phyloP scores from a whole-genome alignment of 306 rosid species.

The Comarum palustre region DNA sequence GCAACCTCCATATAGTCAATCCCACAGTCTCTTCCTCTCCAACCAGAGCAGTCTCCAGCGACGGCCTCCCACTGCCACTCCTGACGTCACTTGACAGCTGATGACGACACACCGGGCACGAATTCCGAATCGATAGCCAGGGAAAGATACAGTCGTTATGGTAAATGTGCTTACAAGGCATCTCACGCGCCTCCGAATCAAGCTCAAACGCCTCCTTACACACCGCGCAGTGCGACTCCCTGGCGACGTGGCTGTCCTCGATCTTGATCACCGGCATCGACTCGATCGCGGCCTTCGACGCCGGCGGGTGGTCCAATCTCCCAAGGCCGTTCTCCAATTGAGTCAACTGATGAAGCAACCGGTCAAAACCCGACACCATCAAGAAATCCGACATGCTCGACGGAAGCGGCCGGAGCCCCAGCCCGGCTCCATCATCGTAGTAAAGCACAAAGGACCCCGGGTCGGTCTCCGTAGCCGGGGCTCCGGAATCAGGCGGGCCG shows the following conservation, averaged over 20 bases:
- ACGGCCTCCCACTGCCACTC: slow-evolving; percentile 37
- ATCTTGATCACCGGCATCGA: slow-evolving; percentile 62
- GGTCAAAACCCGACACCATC: slow-evolving; percentile 70
- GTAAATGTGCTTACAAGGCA: slow-evolving; percentile 75
- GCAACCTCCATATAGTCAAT: slow-evolving; percentile 70
- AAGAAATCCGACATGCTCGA: slow-evolving; percentile 50
- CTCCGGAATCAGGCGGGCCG: slow-evolving; percentile 35
- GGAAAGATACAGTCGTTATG: slow-evolving; percentile 65
- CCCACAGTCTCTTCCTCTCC: slow-evolving; percentile 53
- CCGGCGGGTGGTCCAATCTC: slow-evolving; percentile 52
- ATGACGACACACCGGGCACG: slow-evolving; percentile 71
- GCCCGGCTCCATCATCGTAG: slow-evolving; percentile 58
- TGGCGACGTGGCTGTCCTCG: slow-evolving; percentile 34
- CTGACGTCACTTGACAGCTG: slow-evolving; percentile 52
- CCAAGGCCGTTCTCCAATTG: slow-evolving; percentile 46
- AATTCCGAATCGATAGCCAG: slow-evolving; percentile 64
- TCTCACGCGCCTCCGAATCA: slow-evolving; percentile 61
- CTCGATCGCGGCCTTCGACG: slow-evolving; percentile 62
- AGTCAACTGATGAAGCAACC: slow-evolving; percentile 53
- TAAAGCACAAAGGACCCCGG: slow-evolving; percentile 56
- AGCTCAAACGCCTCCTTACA: slow-evolving; percentile 58
- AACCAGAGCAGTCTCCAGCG: slow-evolving; percentile 27
- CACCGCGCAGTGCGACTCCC: slow-evolving; percentile 64
- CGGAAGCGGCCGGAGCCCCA: slow-evolving; percentile 59
- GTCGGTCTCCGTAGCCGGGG: slow-evolving; percentile 34